These are phyloP conservation scores for Paramecium sexaurelia DNA, from an alignment of 73 alveolate species.

Conservation along the genomic window DNA sequence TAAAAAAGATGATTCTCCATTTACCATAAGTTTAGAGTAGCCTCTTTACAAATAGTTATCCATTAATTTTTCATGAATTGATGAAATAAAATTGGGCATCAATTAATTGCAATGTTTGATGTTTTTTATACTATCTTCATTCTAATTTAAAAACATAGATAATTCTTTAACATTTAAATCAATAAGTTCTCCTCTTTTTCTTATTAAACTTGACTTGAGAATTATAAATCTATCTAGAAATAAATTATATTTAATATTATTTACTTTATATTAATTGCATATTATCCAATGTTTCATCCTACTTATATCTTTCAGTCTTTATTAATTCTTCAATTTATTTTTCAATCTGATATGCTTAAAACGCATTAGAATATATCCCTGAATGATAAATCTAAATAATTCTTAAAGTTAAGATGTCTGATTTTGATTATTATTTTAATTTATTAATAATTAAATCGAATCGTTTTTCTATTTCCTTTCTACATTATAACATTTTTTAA, in stretches of 20 bases:
- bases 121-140: neutral
- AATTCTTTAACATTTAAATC: neutral
- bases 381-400: neutral
- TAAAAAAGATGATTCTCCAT: neutral
- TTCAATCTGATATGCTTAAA: neutral
- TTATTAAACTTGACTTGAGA: neutral
- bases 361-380: neutral
- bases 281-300: slow-evolving; percentile 7
- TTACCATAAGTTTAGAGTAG: neutral
- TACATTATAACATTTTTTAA: neutral
- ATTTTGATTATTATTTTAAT: neutral
- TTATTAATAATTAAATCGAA: neutral
- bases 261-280: neutral
- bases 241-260: neutral
- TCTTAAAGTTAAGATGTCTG: neutral
- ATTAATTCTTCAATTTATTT: neutral
- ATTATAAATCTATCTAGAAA: neutral
- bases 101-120: neutral
- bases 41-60: slow-evolving; percentile 30
- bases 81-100: neutral
- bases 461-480: neutral
- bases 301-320: neutral
- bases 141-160: neutral
- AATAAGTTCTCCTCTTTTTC: neutral
- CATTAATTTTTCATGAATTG: slow-evolving; percentile 6